phyloP scores from a whole-genome alignment of 1,284 basidiomycete species.

The Chondrostereum purpureum region DNA sequence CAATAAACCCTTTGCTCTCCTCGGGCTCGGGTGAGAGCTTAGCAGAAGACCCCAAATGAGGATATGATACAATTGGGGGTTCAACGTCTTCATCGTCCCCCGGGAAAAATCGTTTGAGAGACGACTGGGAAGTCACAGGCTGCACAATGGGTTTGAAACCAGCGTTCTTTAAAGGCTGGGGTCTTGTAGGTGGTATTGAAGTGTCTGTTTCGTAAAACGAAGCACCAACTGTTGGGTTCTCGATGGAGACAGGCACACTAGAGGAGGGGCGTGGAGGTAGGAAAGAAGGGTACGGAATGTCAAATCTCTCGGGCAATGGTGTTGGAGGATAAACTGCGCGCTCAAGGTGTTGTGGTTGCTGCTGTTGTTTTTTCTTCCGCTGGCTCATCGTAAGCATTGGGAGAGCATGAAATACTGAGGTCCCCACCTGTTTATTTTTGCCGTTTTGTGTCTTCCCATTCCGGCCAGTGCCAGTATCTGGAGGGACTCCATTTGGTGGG shows the following conservation, averaged over 20 bases:
- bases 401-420: conserved; percentile 16
- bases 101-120: conserved; percentile 68
- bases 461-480: conserved; percentile 12
- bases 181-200: too few species aligned
- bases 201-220: too few species aligned
- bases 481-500: neutral
- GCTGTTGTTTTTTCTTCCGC: conserved; percentile 3
- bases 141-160: conserved; percentile 63
- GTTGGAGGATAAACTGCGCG: neutral
- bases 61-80: conserved; percentile 11
- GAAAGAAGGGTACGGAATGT: neutral
- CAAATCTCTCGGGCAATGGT: neutral
- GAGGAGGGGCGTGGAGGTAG: too few species aligned
- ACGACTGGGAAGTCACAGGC: conserved; percentile 35
- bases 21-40: neutral
- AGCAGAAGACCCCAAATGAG: neutral
- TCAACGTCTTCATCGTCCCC: conserved; percentile 60
- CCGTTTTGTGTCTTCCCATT: conserved; percentile 23
- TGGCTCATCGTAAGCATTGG: conserved; percentile 11
- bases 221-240: too few species aligned
- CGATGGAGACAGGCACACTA: too few species aligned
- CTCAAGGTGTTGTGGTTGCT: neutral
- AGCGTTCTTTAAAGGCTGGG: conserved; percentile 37
- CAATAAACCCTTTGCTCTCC: neutral
- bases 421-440: too few species aligned